A percentile compares a stretch with the other conserved stretches of the same genome.
phyloP scores from a whole-genome alignment of 805 yeast genomes.

The Sungouiozyma ichnusensis region DNA sequence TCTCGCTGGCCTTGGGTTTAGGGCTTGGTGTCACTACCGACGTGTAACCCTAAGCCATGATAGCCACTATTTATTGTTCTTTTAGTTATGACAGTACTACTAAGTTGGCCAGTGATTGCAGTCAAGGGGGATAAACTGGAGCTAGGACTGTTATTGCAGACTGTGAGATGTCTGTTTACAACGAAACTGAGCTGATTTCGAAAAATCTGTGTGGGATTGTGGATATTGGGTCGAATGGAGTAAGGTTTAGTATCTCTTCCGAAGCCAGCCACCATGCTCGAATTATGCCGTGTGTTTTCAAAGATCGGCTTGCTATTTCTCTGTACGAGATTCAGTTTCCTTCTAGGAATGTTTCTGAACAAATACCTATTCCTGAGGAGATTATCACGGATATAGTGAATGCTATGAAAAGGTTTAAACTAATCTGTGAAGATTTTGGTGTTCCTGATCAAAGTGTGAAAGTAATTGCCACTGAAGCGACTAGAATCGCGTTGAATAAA shows the following conservation, averaged over 20 bases:
- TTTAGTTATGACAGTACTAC: no score
- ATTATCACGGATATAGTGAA: conserved; percentile 49
- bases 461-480: conserved; percentile 68
- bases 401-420: conserved; percentile 56
- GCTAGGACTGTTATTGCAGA: neutral
- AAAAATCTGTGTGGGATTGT: conserved; percentile 55
- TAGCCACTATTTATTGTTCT: no score
- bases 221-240: conserved; percentile 70
- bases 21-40: no score
- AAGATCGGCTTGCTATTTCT: conserved; percentile 62
- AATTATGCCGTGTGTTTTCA: conserved; percentile 68
- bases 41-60: no score
- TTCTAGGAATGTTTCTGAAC: conserved; percentile 28
- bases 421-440: conserved; percentile 66
- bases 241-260: conserved; percentile 62
- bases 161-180: neutral
- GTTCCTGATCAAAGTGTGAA: conserved; percentile 50
- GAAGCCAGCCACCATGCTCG: conserved; percentile 60
- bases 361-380: conserved; percentile 43
- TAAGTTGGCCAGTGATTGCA: no score
- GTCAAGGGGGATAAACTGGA: no score
- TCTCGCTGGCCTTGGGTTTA: no score
- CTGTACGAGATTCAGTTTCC: conserved; percentile 51
- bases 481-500: conserved; percentile 58
- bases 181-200: conserved; percentile 47